Evolutionary conservation across 1,284 basidiomycete genomes (phyloP), one percentile per base, ranked within the genome.

Genomic region (Boletus sp.): DNA sequence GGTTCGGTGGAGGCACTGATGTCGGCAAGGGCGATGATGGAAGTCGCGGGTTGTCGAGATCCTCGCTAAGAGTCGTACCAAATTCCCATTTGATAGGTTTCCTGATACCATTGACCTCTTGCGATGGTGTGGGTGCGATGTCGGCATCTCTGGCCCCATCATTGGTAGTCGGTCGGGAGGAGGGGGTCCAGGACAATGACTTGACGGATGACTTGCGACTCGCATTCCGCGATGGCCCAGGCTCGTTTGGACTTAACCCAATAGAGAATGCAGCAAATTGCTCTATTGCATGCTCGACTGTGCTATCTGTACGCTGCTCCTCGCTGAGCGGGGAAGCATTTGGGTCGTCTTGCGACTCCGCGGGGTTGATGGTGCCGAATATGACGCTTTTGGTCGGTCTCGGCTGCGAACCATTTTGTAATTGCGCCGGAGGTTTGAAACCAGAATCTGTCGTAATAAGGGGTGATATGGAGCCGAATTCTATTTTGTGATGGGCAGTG

Each of bases 31-130:
- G 46, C 2, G 47, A n/a, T n/a, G 47, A 37, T 29, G 41, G 17
- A 33, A 39, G 29, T 17, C 4, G 38, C 12, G 35, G 33, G 4
- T 48, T 41, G 4, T 52, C 44, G 2, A 62, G 36, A 38, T 56
- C 57, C 30, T 53, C 51, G 34, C 58, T 58, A 16, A 55, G 58
- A 23, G 72, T 74, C 37, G 77, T 77, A 19, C 81, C 82, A 56
- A 84, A 84, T 59, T 75, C 74, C 78, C 76, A 82, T 55, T 72
- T 79, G 36, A 66, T 62, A 52, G 64, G 39, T 56, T 56, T 38
- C 64, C 65, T 19, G 66, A 70, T 46, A 41, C 74, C 74, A 27
- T 72, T 67, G 27, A 70, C 62, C 41, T 60, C 60, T 13, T 16
- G 43, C 37, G 37, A 33, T 4, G 37, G 43, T 14, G 29, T 13